These are phyloP conservation scores for Leccinum longicurvipes DNA, from an alignment of 768 basidiomycete genomes.

Conservation along the genomic window DNA sequence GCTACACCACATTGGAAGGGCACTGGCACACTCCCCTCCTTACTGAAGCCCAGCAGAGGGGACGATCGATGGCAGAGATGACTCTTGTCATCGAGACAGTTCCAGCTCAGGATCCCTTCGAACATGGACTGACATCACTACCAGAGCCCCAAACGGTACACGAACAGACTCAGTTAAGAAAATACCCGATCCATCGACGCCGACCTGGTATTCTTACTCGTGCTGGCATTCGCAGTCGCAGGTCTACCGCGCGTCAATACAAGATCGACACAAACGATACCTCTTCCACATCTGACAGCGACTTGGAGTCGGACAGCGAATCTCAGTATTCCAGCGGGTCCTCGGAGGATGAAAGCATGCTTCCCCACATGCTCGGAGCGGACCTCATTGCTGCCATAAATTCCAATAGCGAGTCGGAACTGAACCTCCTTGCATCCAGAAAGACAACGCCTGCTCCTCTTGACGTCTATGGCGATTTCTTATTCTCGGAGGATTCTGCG, in stretches of 20 bases:
- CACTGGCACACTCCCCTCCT: slow-evolving; percentile 1
- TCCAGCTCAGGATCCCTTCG: not conserved
- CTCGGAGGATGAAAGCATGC: slow-evolving; percentile 17
- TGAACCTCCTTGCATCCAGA: slow-evolving; percentile 9
- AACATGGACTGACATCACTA: not conserved
- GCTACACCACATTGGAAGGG: not conserved
- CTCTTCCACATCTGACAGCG: slow-evolving; percentile 15
- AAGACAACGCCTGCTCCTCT: not conserved
- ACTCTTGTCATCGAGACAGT: not conserved
- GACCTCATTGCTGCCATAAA: slow-evolving; percentile 28
- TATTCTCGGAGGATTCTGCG: slow-evolving; percentile 16
- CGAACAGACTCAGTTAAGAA: not conserved
- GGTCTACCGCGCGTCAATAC: not conserved
- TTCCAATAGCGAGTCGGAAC: slow-evolving; percentile 24
- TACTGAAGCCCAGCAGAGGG: not conserved
- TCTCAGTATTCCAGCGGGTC: slow-evolving; percentile 22
- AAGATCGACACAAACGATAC: not conserved
- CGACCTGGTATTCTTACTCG: slow-evolving; percentile 18
- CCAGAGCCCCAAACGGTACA: not conserved
- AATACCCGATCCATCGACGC: not conserved
- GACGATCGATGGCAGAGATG: not conserved
- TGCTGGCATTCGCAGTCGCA: slow-evolving; percentile 22
- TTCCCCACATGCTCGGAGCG: slow-evolving; percentile 25
- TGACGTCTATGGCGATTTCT: slow-evolving; percentile 5
- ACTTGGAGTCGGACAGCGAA: slow-evolving; percentile 15